Conservation (phyloP, 768 basidiomycete genomes). For the Lactarius akahatsu region DNA sequence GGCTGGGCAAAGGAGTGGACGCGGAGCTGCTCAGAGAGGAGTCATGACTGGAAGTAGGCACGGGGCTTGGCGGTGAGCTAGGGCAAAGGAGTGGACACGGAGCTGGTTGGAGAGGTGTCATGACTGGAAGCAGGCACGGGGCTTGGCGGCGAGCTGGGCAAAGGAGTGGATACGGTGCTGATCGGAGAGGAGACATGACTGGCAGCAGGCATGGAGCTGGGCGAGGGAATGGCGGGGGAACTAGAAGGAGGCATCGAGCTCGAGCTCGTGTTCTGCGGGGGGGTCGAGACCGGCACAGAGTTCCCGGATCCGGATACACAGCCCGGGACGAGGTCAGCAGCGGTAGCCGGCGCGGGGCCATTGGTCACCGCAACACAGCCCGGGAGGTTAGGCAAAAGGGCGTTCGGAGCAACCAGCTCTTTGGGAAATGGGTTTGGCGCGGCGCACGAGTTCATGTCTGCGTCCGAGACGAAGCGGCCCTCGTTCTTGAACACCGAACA, state of each 20-base stretch:
- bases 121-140: not conserved
- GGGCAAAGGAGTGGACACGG: not conserved
- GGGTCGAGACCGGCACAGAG: not conserved
- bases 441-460: not conserved
- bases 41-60: not conserved
- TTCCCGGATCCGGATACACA: not conserved
- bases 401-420: not conserved
- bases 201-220: not conserved
- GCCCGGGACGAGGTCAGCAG: not conserved
- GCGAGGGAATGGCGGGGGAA: not conserved
- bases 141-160: not conserved
- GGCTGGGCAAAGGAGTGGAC: not conserved
- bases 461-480: not conserved
- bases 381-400: slow-evolving; percentile 1
- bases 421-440: slow-evolving; percentile 10
- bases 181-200: not conserved
- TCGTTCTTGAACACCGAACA: slow-evolving; percentile 16
- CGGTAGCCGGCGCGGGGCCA: slow-evolving; percentile 1
- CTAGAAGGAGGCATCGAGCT: not conserved
- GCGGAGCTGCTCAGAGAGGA: not conserved
- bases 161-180: not conserved
- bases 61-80: too few relatives aligned
- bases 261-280: not conserved
- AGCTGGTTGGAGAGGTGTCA: not conserved
- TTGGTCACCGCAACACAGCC: slow-evolving; percentile 22